Evolutionary conservation across 2,329 filamentous ascomycete genomes (phyloP), one percentile per base, ranked within the genome.

Genomic region (Claviceps sp.): DNA sequence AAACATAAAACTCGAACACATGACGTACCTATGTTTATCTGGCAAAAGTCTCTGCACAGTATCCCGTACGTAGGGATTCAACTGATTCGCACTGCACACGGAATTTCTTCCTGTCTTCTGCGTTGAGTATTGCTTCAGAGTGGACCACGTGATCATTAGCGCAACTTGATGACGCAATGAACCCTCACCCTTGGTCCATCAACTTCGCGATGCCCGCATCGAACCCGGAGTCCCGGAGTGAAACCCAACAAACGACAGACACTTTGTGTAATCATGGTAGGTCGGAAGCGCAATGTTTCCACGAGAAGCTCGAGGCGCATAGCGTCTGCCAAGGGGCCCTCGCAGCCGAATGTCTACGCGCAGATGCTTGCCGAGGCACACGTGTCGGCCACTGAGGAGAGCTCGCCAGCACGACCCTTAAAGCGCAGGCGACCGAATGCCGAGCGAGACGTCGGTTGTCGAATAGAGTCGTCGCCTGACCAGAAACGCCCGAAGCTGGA

Each of bases 311-410:
- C 50, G 50, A 56, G 57, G 22, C 52, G 54, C 20, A 50, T 44
- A 38, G 56, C 49, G 42, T 54, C 51, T 7, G 52, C 49, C 7
- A 53, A 55, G 8, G 53, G 44, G 26, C 54, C 58, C 17, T 59
- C 56, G n/a, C 62, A 59, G 9, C 66, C 68, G 22, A 63, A 70
- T 29, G 66, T 77, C 37, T 76, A 76, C 57, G 66, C 62, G 43
- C 68, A 76, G 54, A 73, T 77, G 73, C 66, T 77, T 37, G 62
- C 62, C 13, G 73, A 76, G 55, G 74, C 69, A n/a, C 69, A 72
- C n/a, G 64, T 74, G 29, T 61, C 61, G 43, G 52, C 55, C 23
- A 55, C 51, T 26, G 52, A 56, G 26, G 56, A 51, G 47, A 58
- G 52, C 56, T 61, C 57, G 45, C 59, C 66, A 3, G 69, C 72